A percentile compares a stretch with the other conserved stretches of the same genome.
Evolutionary conservation across 768 basidiomycete species (phyloP).

Genomic region (Serendipita vermifera): DNA sequence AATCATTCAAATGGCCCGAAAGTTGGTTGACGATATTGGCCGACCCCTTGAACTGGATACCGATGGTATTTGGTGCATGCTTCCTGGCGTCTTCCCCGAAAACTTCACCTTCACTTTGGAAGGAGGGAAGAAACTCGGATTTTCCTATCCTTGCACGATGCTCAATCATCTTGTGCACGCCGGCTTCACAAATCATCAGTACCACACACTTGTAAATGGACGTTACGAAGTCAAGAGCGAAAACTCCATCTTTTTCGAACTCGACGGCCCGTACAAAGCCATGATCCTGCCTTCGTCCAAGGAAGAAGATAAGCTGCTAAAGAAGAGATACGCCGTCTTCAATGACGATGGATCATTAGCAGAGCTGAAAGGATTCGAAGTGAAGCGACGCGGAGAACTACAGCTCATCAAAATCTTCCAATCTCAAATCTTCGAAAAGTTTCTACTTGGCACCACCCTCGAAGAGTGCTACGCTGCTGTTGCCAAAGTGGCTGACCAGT

Average conservation of each 20-base stretch:
- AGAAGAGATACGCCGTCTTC: slow-evolving; percentile 98
- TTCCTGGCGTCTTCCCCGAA: slow-evolving; percentile 94
- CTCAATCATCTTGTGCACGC: slow-evolving; percentile 95
- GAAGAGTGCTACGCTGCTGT: slow-evolving; percentile 94
- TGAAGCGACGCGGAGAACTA: slow-evolving; percentile 92
- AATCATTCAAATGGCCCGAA: slow-evolving; percentile 97
- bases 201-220: slow-evolving; percentile 82
- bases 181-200: slow-evolving; percentile 93
- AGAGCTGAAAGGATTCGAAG: slow-evolving; percentile 97
- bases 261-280: slow-evolving; percentile 95
- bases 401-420: slow-evolving; percentile 99
- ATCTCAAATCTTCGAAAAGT: slow-evolving; percentile 95
- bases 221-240: slow-evolving; percentile 80
- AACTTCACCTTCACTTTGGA: slow-evolving; percentile 90
- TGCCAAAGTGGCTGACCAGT: slow-evolving; percentile 85
- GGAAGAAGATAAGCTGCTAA: slow-evolving; percentile 95
- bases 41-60: slow-evolving; percentile 95
- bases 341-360: slow-evolving; percentile 96
- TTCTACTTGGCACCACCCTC: slow-evolving; percentile 81
- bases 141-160: slow-evolving; percentile 99
- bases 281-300: slow-evolving; percentile 99
- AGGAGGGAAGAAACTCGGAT: slow-evolving; percentile 72
- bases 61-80: slow-evolving; percentile 99
- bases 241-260: slow-evolving; percentile 98
- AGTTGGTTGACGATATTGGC: slow-evolving; percentile 94